Conservation (phyloP, 2,329 filamentous ascomycete species). For the Graphilbum ipis-grandicollis region DNA sequence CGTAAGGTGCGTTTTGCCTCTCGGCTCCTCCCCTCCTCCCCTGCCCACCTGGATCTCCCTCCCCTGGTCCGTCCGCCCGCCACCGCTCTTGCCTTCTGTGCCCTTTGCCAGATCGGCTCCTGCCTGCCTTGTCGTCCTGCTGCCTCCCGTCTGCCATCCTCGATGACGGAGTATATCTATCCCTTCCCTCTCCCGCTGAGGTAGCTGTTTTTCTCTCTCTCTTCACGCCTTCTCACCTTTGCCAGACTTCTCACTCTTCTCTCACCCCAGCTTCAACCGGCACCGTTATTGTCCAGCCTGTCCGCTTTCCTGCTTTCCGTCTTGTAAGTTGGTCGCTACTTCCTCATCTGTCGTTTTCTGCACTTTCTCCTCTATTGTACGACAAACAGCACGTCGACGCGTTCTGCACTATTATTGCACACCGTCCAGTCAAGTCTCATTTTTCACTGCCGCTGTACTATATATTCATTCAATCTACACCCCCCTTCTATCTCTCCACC, state of each 20-base stretch:
- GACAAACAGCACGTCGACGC: neutral
- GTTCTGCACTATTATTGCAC: neutral
- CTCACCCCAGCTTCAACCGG: neutral
- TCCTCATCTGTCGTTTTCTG: neutral
- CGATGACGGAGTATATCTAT: conserved; percentile 1
- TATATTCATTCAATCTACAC: neutral
- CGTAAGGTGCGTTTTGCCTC: conserved; percentile 6
- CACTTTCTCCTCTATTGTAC: neutral
- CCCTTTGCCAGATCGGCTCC: neutral
- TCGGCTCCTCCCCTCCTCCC: conserved; percentile 3
- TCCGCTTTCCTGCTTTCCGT: too few species aligned
- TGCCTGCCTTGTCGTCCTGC: too few species aligned
- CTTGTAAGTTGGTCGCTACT: neutral
- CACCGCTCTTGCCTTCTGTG: conserved; percentile 1
- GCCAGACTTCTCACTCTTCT: neutral
- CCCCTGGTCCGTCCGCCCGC: neutral
- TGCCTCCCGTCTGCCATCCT: neutral
- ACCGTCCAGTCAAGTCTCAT: too few species aligned
- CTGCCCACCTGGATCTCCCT: neutral
- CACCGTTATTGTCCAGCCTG: too few species aligned
- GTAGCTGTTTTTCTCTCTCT: neutral
- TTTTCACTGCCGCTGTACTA: too few species aligned
- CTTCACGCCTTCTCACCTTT: neutral
- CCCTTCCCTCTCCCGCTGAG: neutral
- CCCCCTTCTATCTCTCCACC: neutral